Percentiles rank a stretch among this genome's conserved stretches.
phyloP scores from a whole-genome alignment of 164 flowering plant genomes.

The Nymphaea colorata region DNA sequence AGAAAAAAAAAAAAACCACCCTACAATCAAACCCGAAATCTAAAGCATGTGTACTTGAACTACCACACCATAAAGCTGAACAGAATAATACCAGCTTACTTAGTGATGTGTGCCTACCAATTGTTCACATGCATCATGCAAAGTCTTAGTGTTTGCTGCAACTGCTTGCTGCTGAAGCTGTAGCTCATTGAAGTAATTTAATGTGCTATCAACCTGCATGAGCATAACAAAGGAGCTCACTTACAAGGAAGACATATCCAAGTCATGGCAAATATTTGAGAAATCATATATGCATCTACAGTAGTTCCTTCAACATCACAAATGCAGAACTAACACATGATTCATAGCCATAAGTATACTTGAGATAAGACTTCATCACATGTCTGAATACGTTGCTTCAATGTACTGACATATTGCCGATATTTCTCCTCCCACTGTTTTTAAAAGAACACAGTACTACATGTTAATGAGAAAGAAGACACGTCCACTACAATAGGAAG shows the following conservation, averaged over 20 bases:
- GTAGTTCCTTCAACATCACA: neutral
- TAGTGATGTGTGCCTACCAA: conserved; percentile 29
- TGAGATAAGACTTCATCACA: conserved; percentile 79
- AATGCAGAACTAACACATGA: neutral
- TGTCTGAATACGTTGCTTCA: conserved; percentile 76
- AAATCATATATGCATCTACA: neutral
- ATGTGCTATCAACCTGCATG: conserved; percentile 84
- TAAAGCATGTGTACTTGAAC: too few relatives aligned
- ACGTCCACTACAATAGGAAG: neutral
- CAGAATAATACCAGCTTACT: too few relatives aligned
- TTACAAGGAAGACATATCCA: neutral
- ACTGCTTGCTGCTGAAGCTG: conserved; percentile 93
- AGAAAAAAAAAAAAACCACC: too few relatives aligned
- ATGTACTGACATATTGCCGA: conserved; percentile 71
- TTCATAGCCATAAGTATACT: conserved; percentile 17
- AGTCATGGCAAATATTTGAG: neutral
- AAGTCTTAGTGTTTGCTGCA: conserved; percentile 88
- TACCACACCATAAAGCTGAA: too few relatives aligned
- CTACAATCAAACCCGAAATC: too few relatives aligned
- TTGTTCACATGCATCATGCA: conserved; percentile 97
- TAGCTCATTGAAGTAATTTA: conserved; percentile 70
- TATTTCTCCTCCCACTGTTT: conserved; percentile 91
- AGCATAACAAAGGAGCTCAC: neutral
- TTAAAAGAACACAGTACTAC: too few relatives aligned
- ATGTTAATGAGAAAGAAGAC: conserved; percentile 14